Percentiles rank a stretch among this genome's conserved stretches.
These are phyloP conservation scores for Curvularia sp. DNA, from an alignment of 2,329 filamentous ascomycete species.

Conservation along the genomic window DNA sequence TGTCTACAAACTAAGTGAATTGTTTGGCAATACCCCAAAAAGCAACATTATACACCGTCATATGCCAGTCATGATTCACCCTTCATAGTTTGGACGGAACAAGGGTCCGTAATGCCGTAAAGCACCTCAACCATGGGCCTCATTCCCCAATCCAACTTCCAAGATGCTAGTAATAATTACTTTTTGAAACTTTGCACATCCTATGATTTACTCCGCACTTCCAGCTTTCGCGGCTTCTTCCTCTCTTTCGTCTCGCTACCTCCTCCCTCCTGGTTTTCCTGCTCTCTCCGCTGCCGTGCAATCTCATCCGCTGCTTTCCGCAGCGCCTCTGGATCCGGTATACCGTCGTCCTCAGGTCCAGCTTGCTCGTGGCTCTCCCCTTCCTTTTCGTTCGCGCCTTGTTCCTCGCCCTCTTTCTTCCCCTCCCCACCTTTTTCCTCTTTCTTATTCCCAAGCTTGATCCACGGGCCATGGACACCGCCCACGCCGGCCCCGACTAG, in stretches of 20 bases:
- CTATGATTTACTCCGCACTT: slow-evolving; percentile 29
- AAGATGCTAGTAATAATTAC: not conserved
- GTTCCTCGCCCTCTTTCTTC: slow-evolving; percentile 18
- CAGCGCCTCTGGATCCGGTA: slow-evolving; percentile 36
- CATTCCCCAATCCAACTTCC: not conserved
- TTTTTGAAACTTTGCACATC: not conserved
- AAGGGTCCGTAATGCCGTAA: not conserved
- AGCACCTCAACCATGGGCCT: not conserved
- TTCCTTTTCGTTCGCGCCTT: slow-evolving; percentile 9
- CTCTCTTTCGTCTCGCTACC: slow-evolving; percentile 15
- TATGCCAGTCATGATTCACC: too few relatives aligned
- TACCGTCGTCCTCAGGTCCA: slow-evolving; percentile 24
- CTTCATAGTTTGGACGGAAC: not conserved
- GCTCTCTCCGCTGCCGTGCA: slow-evolving; percentile 7
- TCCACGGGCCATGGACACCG: slow-evolving; percentile 53
- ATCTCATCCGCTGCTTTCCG: slow-evolving; percentile 32
- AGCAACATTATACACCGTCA: too few relatives aligned
- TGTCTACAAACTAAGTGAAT: too few relatives aligned
- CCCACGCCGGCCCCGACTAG: slow-evolving; percentile 53
- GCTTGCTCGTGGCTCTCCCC: slow-evolving; percentile 8
- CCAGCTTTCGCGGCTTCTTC: slow-evolving; percentile 38
- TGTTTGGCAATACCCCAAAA: too few relatives aligned
- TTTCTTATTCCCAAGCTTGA: slow-evolving; percentile 45
- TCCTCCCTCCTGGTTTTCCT: slow-evolving; percentile 5
- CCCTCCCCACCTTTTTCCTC: slow-evolving; percentile 17